phyloP scores from a whole-genome alignment of 169 alveolate genomes.

The Fabrea salina region DNA sequence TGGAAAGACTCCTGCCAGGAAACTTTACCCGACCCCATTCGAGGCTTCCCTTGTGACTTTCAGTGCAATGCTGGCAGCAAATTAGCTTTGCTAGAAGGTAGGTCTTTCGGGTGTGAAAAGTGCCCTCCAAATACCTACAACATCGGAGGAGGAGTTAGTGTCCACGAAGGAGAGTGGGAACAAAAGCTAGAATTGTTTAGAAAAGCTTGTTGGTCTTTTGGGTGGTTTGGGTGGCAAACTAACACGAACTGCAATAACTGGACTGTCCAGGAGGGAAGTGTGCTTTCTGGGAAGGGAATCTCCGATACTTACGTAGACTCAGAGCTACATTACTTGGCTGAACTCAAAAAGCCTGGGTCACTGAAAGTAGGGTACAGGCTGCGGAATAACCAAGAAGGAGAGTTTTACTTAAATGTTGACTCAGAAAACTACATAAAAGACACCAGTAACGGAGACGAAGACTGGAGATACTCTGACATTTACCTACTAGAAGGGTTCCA shows the following conservation, averaged over 20 bases:
- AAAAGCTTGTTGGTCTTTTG: neutral
- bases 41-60: neutral
- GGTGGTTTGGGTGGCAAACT: neutral
- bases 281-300: no score
- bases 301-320: no score
- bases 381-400: no score
- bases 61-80: neutral
- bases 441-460: no score
- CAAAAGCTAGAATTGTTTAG: neutral
- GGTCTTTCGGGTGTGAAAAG: neutral
- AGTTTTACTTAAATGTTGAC: no score
- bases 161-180: neutral
- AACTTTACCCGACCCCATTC: neutral
- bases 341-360: no score
- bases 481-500: no score
- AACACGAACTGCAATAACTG: conserved; percentile 7
- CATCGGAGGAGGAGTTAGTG: conserved; percentile 19
- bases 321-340: no score
- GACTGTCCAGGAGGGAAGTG: neutral
- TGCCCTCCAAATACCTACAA: conserved; percentile 2
- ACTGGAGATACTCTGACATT: no score
- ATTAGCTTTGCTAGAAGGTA: neutral
- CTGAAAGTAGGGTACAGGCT: no score
- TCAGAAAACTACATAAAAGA: no score
- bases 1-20: no score